Evolutionary conservation across 192 early-diverging fungal species (phyloP).

Genomic region (Polychytrium aggregatum): DNA sequence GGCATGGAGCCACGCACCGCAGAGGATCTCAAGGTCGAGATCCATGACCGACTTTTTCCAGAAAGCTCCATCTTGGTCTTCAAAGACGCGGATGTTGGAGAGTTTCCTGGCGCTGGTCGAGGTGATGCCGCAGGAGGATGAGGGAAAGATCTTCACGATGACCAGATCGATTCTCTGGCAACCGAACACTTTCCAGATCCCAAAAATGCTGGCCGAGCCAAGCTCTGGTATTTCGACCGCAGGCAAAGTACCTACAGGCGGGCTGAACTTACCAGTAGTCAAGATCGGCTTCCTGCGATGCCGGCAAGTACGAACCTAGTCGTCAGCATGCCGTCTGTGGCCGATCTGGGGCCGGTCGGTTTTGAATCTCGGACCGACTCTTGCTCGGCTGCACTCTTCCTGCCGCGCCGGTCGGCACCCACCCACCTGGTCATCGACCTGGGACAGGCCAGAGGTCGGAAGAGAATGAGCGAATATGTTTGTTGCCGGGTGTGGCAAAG

Average conservation of each 20-base stretch:
- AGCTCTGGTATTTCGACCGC: no score
- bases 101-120: constrained; percentile 57
- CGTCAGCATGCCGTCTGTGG: no score
- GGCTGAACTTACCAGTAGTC: constrained; percentile 54
- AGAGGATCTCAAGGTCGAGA: constrained; percentile 60
- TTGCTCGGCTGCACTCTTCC: no score
- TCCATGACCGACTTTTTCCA: constrained; percentile 78
- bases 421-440: constrained; percentile 6
- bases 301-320: constrained; percentile 35
- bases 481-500: not conserved
- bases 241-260: not conserved
- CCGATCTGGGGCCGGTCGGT: no score
- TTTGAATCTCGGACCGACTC: no score
- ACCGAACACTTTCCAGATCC: no score
- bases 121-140: not conserved
- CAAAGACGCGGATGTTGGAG: constrained; percentile 64
- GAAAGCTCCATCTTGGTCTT: constrained; percentile 48
- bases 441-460: no score
- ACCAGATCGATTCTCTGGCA: not conserved
- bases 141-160: not conserved
- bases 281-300: constrained; percentile 58
- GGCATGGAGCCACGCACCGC: constrained; percentile 52
- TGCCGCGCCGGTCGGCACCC: not conserved
- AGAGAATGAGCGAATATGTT: no score
- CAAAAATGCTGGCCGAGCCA: no score